Conservation (phyloP, 768 basidiomycete genomes). For the Russula lepida region DNA sequence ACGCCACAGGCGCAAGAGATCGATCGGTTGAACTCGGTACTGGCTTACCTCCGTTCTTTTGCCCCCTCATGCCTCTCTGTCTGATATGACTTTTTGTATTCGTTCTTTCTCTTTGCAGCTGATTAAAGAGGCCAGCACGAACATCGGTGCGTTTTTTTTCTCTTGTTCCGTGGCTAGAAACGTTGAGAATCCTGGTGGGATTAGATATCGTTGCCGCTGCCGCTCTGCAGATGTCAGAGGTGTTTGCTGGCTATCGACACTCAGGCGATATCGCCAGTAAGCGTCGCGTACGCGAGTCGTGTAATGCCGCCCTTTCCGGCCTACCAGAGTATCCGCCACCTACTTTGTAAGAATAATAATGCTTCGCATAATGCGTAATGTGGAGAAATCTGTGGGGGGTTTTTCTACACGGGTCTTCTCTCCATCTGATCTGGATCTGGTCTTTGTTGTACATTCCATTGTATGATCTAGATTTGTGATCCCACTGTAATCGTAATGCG, state of each 20-base stretch:
- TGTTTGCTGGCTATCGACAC: constrained; percentile 62
- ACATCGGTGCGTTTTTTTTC: constrained; percentile 36
- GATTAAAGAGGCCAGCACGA: constrained; percentile 45
- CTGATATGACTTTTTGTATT: neutral
- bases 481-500: neutral
- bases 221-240: constrained; percentile 69
- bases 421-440: neutral
- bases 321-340: constrained; percentile 68
- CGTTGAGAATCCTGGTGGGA: neutral
- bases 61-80: neutral
- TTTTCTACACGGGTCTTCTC: neutral
- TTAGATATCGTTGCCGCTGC: constrained; percentile 61
- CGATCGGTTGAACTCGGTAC: constrained; percentile 50
- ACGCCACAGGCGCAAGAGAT: constrained; percentile 34
- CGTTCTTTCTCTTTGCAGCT: constrained; percentile 30
- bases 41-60: neutral
- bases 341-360: constrained; percentile 17
- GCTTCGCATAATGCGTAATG: neutral
- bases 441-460: neutral
- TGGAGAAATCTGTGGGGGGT: neutral
- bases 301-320: constrained; percentile 61
- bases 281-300: constrained; percentile 65
- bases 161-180: neutral
- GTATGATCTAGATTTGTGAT: neutral
- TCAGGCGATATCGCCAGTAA: constrained; percentile 67